Base-by-base conservation (phyloP, 805 yeast genomes). In the Kazachstania bromeliacearum region DNA sequence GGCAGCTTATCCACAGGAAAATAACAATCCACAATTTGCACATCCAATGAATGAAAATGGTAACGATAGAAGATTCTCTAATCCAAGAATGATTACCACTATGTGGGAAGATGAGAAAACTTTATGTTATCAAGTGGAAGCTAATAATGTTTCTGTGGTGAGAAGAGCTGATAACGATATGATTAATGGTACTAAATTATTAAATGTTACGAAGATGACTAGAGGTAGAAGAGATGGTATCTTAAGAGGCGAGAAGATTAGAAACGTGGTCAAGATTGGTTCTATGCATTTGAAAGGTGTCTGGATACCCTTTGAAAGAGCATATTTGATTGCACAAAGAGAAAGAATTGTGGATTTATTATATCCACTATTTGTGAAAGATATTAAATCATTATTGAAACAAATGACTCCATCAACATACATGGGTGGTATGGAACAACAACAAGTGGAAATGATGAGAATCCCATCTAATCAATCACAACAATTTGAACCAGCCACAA, bases 91-190 rank as follows among this genome's bases (percentile, higher is more conserved):
- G 37, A 79, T 87, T 34, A 81, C 92, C 17, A 82, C 92, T n/a
- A 74, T 79, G 73, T 83, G 94, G 94, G 92, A 83, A 53, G 94
- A 83, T 54, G 94, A 83, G 52, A 79, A 79, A 47, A 83, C 94
- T 1, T 60, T 83, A 36, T 83, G 92, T 53, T 83, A 82, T 63
- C 92, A 82, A 59, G 89, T 83, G 21, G 92, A 82, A 51, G 88
- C 85, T 39, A 75, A 79, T 43, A 81, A 83, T 39, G 81, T 82
- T 30, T 70, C 81, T 15, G 94, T 83, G 15, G 87, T 83, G 20
- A 70, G 94, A 46, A 70, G 94, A 51, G 92, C 85, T 19, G 92
- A 83, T 60, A 79, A 80, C 55, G 79, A 83, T 59, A 79, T 81
- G 84, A 77, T 83, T 57, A 83, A 83, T 54, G 94, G 94, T 35